A percentile compares a stretch with the other conserved stretches of the same genome.
These are phyloP conservation scores for Cystofilobasidium ferigula DNA, from an alignment of 768 basidiomycete species.

Conservation along the genomic window DNA sequence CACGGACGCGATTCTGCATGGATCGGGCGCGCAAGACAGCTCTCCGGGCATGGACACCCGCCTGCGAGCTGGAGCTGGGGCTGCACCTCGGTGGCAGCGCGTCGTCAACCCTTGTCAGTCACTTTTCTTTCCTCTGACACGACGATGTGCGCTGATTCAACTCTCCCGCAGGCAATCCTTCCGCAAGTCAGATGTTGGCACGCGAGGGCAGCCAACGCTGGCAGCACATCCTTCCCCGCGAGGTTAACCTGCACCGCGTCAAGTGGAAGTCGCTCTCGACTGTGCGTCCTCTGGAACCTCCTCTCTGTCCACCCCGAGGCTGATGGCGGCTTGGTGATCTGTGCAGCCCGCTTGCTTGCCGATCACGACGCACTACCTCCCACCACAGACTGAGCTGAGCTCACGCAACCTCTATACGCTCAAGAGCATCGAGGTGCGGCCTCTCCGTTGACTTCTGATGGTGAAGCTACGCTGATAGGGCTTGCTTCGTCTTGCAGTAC, in stretches of 20 bases:
- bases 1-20: background rate
- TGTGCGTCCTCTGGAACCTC: background rate
- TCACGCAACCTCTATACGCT: constrained; percentile 5
- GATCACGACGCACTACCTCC: constrained; percentile 22
- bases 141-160: background rate
- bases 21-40: background rate
- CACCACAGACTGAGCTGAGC: constrained; percentile 12
- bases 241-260: constrained; percentile 9
- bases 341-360: constrained; percentile 21
- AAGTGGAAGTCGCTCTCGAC: constrained; percentile 24
- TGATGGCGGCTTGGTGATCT: background rate
- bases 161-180: constrained; percentile 10
- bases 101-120: constrained; percentile 21
- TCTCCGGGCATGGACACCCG: background rate
- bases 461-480: background rate
- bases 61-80: background rate
- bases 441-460: background rate
- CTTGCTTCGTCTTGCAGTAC: background rate
- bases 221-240: constrained; percentile 22
- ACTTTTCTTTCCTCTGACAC: background rate
- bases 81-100: constrained; percentile 6
- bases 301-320: background rate
- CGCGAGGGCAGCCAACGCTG: constrained; percentile 13
- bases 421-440: constrained; percentile 9
- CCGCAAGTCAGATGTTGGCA: constrained; percentile 10